These are phyloP conservation scores for Cytospora schulzeri DNA, from an alignment of 2,329 filamentous ascomycete species.

Conservation along the genomic window DNA sequence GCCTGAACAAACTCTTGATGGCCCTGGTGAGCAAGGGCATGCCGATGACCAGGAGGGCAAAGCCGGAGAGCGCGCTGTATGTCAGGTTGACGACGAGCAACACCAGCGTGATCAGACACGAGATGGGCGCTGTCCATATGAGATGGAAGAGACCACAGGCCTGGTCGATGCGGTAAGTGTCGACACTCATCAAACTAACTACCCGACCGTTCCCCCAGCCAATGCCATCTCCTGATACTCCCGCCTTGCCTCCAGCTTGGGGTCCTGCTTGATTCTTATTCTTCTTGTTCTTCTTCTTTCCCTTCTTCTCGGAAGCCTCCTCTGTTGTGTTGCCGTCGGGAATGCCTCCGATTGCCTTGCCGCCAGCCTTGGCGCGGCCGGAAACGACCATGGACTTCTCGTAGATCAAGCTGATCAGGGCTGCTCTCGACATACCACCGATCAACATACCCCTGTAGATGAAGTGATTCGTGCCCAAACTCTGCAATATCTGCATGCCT, in stretches of 20 bases:
- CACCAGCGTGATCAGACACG: slow-evolving; percentile 75
- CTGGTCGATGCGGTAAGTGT: slow-evolving; percentile 90
- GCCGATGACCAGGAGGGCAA: slow-evolving; percentile 76
- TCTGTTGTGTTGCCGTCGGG: slow-evolving; percentile 47
- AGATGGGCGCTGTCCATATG: slow-evolving; percentile 82
- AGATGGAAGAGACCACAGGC: slow-evolving; percentile 89
- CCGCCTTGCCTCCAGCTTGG: slow-evolving; percentile 46
- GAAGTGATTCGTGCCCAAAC: slow-evolving; percentile 83
- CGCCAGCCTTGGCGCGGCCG: slow-evolving; percentile 83
- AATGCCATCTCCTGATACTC: slow-evolving; percentile 66
- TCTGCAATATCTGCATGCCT: slow-evolving; percentile 81
- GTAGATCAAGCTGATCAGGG: slow-evolving; percentile 84
- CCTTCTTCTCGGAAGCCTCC: slow-evolving; percentile 44
- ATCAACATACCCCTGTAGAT: slow-evolving; percentile 91
- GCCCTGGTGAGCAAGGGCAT: slow-evolving; percentile 77
- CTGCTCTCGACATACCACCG: slow-evolving; percentile 79
- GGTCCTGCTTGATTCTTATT: slow-evolving; percentile 31
- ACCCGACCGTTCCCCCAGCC: slow-evolving; percentile 95
- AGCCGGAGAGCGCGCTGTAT: slow-evolving; percentile 88
- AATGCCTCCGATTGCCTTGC: slow-evolving; percentile 39
- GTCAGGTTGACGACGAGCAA: slow-evolving; percentile 84
- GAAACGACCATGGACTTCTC: slow-evolving; percentile 92
- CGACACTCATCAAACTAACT: slow-evolving; percentile 91
- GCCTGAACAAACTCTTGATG: slow-evolving; percentile 74
- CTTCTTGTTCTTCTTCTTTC: slow-evolving; percentile 34